These are phyloP conservation scores for Cladosporium colombiae DNA, from an alignment of 2,329 filamentous ascomycete genomes.

Conservation along the genomic window DNA sequence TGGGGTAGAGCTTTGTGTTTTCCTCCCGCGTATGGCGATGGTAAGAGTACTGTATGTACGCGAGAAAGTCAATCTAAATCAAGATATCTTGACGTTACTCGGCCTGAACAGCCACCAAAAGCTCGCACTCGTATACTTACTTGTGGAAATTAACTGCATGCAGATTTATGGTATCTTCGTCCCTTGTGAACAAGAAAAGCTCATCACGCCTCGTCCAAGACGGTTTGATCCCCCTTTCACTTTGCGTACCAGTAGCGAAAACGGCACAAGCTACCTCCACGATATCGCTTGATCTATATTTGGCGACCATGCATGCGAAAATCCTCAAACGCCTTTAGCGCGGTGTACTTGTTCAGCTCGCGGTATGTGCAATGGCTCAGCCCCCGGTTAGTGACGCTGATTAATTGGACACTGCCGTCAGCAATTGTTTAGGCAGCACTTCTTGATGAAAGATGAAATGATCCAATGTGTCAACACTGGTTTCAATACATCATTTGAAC, in stretches of 20 bases:
- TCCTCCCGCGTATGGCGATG: no score
- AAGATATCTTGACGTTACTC: neutral
- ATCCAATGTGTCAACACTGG: neutral
- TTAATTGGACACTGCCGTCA: neutral
- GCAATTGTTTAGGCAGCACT: neutral
- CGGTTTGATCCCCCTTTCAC: neutral
- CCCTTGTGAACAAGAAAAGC: neutral
- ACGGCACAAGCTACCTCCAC: neutral
- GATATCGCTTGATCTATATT: neutral
- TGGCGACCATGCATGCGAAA: neutral
- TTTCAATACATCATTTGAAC: neutral
- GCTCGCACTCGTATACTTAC: neutral
- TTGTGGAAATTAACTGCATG: neutral
- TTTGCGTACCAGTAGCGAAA: neutral
- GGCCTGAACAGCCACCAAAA: neutral
- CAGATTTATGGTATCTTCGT: neutral
- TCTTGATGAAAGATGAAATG: neutral
- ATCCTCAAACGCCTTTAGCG: neutral
- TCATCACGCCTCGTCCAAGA: neutral
- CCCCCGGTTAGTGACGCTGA: neutral
- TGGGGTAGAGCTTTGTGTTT: no score
- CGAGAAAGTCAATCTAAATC: no score
- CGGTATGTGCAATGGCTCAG: constrained; percentile 1
- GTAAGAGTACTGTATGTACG: no score
- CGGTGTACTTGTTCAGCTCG: neutral